phyloP scores from a whole-genome alignment of 352 stramenopile genomes.

The Phytophthora hybrid region DNA sequence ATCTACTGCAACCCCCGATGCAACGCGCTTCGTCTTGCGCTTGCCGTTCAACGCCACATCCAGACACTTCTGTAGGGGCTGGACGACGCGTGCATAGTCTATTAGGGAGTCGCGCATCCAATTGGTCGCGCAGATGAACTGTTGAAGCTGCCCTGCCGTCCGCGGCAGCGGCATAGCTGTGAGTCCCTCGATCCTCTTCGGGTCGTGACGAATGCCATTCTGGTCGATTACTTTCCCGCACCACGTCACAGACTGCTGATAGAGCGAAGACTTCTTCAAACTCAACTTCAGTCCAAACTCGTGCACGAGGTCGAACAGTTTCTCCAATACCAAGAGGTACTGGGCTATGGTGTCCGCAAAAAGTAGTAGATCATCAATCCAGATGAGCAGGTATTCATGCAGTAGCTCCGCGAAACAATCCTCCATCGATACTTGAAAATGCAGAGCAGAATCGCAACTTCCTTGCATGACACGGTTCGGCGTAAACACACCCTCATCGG shows the following conservation, averaged over 20 bases:
- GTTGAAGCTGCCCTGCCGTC: constrained; percentile 1
- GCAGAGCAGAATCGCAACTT: constrained; percentile 5
- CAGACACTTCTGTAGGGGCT: background rate
- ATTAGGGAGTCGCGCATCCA: constrained; percentile 7
- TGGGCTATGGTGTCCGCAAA: background rate
- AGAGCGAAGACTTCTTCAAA: constrained; percentile 9
- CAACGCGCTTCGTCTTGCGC: constrained; percentile 6
- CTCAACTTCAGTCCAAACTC: background rate
- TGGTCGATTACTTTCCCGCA: constrained; percentile 9
- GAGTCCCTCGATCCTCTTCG: background rate
- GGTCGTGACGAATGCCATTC: constrained; percentile 5
- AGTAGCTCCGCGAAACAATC: constrained; percentile 4
- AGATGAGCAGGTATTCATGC: background rate
- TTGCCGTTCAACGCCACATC: background rate
- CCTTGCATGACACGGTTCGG: constrained; percentile 11
- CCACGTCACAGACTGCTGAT: constrained; percentile 8
- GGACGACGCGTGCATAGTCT: background rate
- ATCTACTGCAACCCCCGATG: background rate
- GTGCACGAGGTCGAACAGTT: constrained; percentile 4
- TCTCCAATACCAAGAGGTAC: constrained; percentile 3
- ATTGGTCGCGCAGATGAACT: constrained; percentile 9
- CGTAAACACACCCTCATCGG: constrained; percentile 10
- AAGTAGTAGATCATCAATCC: constrained; percentile 9
- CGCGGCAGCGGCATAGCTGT: background rate
- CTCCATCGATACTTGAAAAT: constrained; percentile 12